phyloP scores from a whole-genome alignment of 192 early-diverging fungal genomes.

The Chytriomyces confervae region DNA sequence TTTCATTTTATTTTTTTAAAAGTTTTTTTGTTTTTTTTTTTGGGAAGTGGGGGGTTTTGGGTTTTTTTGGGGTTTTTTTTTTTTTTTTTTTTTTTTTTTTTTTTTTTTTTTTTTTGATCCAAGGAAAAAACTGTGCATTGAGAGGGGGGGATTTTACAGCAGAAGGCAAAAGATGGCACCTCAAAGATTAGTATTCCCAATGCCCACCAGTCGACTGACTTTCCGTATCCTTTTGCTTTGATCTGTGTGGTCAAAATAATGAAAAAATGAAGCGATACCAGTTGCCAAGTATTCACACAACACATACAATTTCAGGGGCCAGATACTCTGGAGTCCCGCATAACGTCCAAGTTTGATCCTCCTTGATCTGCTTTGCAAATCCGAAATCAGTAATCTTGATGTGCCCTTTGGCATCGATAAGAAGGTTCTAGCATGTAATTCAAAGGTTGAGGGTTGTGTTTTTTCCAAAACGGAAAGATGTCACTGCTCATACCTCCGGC shows the following conservation, averaged over 20 bases:
- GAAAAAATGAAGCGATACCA: conserved; percentile 35
- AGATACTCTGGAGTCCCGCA: conserved; percentile 87
- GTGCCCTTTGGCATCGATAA: conserved; percentile 75
- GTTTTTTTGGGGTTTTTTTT: no score
- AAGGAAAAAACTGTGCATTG: background rate
- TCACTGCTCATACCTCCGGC: conserved; percentile 56
- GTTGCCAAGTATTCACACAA: no score
- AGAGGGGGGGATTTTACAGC: background rate
- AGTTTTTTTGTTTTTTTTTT: no score
- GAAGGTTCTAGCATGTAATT: conserved; percentile 62
- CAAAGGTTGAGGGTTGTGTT: background rate
- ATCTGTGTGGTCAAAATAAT: conserved; percentile 51
- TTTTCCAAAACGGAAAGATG: conserved; percentile 8
- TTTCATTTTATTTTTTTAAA: no score
- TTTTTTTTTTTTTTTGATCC: no score
- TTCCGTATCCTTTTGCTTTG: conserved; percentile 93
- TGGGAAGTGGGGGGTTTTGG: no score
- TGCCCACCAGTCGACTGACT: conserved; percentile 99
- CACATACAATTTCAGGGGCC: conserved; percentile 66
- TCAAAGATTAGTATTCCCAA: conserved; percentile 96
- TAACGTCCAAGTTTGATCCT: conserved; percentile 80
- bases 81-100: no score
- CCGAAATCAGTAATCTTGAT: conserved; percentile 90
- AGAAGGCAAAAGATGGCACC: conserved; percentile 66
- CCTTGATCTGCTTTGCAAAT: conserved; percentile 68